Evolutionary conservation across 139 green algal genomes (phyloP).

Genomic region (Asterochloris sp.): DNA sequence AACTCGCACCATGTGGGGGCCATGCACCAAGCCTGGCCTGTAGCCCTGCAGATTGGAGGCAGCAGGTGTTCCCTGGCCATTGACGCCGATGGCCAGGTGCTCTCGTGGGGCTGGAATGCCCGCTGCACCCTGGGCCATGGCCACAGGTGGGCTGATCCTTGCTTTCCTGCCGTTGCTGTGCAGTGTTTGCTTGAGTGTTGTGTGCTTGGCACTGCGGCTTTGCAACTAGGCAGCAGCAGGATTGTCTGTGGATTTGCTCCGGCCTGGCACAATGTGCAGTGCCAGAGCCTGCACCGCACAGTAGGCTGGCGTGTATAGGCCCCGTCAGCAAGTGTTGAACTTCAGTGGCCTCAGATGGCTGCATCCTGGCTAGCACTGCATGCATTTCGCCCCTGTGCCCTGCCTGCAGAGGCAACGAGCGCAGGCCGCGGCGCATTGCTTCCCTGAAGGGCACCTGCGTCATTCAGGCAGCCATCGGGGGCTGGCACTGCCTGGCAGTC

Average conservation of each 20-base stretch:
- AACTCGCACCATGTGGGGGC: background rate
- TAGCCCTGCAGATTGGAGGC: constrained; percentile 43
- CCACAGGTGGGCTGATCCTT: constrained; percentile 37
- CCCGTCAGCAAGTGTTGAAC: no score
- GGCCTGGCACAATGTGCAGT: no score
- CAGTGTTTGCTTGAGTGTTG: no score
- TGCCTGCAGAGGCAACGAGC: constrained; percentile 24
- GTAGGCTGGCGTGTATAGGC: no score
- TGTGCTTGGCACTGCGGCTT: no score
- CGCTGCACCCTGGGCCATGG: constrained; percentile 78
- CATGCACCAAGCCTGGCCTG: background rate
- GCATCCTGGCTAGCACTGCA: no score
- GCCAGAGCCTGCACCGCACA: background rate
- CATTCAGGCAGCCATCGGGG: constrained; percentile 81
- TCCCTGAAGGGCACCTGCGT: constrained; percentile 61
- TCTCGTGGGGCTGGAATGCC: constrained; percentile 85
- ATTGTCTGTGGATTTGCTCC: no score
- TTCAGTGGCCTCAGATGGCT: no score
- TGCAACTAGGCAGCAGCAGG: no score
- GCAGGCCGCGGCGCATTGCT: constrained; percentile 59
- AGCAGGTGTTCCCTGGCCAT: constrained; percentile 75
- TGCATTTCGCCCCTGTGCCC: background rate
- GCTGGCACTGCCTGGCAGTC: constrained; percentile 89
- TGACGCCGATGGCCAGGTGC: constrained; percentile 56
- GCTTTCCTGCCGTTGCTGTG: no score